phyloP scores from a whole-genome alignment of 192 early-diverging fungal species.

The Podila epicladia region DNA sequence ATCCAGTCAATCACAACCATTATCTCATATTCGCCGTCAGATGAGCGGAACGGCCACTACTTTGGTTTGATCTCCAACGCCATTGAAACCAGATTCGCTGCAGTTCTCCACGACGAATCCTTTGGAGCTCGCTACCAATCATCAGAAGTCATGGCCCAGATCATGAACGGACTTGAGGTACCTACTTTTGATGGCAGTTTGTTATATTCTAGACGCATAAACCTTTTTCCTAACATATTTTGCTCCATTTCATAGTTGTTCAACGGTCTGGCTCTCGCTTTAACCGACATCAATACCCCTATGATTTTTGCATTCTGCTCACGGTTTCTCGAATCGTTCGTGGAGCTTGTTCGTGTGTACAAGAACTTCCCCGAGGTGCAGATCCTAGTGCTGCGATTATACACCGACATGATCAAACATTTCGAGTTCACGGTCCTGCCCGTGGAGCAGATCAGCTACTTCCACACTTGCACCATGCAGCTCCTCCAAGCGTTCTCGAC shows the following conservation, averaged over 20 bases:
- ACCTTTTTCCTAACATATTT: background rate
- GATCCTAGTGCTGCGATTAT: slow-evolving; percentile 68
- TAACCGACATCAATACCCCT: slow-evolving; percentile 67
- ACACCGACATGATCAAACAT: slow-evolving; percentile 62
- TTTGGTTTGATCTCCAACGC: slow-evolving; percentile 63
- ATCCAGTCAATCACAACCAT: slow-evolving; percentile 72
- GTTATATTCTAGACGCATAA: background rate
- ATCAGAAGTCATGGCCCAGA: slow-evolving; percentile 59
- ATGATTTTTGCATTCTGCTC: slow-evolving; percentile 66
- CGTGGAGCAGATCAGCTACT: slow-evolving; percentile 55
- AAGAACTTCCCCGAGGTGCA: slow-evolving; percentile 70
- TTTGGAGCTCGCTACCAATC: slow-evolving; percentile 68
- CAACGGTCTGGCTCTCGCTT: slow-evolving; percentile 76
- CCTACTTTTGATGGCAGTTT: too few relatives aligned
- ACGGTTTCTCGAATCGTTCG: slow-evolving; percentile 69
- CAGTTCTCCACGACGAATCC: slow-evolving; percentile 65
- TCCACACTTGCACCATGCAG: slow-evolving; percentile 58
- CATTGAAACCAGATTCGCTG: slow-evolving; percentile 68
- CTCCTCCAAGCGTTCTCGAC: slow-evolving; percentile 67
- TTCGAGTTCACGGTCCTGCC: slow-evolving; percentile 54
- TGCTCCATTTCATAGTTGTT: slow-evolving; percentile 67
- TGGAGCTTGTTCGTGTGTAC: slow-evolving; percentile 74
- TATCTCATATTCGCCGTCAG: slow-evolving; percentile 61
- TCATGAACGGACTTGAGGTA: slow-evolving; percentile 76
- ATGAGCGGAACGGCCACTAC: slow-evolving; percentile 62